phyloP scores from a whole-genome alignment of 345 rosid genomes.

The Theobroma cacao region DNA sequence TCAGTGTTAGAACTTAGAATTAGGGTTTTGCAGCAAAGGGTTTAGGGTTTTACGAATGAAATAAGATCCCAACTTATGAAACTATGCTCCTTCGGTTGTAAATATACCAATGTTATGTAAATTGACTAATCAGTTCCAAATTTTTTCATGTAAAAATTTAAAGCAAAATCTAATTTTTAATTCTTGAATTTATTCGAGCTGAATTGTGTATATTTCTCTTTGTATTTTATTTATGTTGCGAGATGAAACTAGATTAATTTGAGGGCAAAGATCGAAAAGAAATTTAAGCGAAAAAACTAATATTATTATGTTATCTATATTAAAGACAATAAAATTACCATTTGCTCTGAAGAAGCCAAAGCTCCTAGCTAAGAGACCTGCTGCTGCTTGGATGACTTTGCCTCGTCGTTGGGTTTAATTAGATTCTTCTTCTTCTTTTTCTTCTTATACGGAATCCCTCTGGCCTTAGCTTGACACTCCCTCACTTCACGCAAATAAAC shows the following conservation, averaged over 20 bases:
- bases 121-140: background rate
- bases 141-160: background rate
- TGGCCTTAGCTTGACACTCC: conserved; percentile 80
- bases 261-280: too few relatives aligned
- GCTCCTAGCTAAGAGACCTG: conserved; percentile 3
- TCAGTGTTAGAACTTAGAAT: background rate
- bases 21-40: conserved; percentile 37
- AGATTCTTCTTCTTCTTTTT: conserved; percentile 67
- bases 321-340: conserved; percentile 23
- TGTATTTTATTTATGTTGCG: background rate
- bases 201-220: background rate
- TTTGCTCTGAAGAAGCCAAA: conserved; percentile 24
- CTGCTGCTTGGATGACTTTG: conserved; percentile 29
- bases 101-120: background rate
- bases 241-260: background rate
- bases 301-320: background rate
- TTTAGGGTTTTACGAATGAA: conserved; percentile 32
- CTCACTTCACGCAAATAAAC: conserved; percentile 68
- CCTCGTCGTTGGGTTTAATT: conserved; percentile 34
- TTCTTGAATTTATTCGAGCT: background rate
- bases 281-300: background rate
- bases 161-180: background rate
- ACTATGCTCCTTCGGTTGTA: background rate
- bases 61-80: background rate
- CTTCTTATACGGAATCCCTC: conserved; percentile 82